Evolutionary conservation across 2,329 filamentous ascomycete genomes (phyloP).

Genomic region (Ramularia endophylla): DNA sequence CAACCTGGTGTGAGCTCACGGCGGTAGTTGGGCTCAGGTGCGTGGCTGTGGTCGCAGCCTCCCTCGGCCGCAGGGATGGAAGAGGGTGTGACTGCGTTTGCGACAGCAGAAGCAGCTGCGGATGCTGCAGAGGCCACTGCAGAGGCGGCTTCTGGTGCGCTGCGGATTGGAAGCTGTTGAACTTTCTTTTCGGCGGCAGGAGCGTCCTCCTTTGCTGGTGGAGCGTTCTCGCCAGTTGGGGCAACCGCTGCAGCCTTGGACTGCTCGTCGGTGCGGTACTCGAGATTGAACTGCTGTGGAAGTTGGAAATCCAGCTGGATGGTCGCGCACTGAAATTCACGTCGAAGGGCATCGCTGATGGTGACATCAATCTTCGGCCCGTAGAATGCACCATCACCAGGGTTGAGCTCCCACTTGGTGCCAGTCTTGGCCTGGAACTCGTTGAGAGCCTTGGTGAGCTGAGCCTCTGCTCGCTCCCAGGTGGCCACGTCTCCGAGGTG

Average conservation of each 20-base stretch:
- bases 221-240: conserved; percentile 24
- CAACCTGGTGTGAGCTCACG: conserved; percentile 60
- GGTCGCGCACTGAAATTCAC: conserved; percentile 85
- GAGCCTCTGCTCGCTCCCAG: conserved; percentile 83
- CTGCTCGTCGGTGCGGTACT: conserved; percentile 71
- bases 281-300: conserved; percentile 77
- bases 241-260: conserved; percentile 36
- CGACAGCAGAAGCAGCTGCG: neutral
- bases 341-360: conserved; percentile 77
- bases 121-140: neutral
- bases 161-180: conserved; percentile 34
- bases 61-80: neutral
- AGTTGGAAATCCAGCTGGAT: conserved; percentile 92
- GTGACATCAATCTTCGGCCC: conserved; percentile 98
- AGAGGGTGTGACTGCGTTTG: neutral
- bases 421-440: conserved; percentile 61
- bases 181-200: conserved; percentile 28
- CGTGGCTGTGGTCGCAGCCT: conserved; percentile 24
- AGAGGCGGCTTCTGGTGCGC: conserved; percentile 26
- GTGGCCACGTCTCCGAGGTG: conserved; percentile 80
- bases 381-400: conserved; percentile 96
- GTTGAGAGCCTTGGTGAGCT: conserved; percentile 72
- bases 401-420: conserved; percentile 80
- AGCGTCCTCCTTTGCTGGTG: conserved; percentile 32
- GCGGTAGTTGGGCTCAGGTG: conserved; percentile 31